Evolutionary conservation across 2,329 filamentous ascomycete species (phyloP).

Genomic region (Paracamarosporium sp.): DNA sequence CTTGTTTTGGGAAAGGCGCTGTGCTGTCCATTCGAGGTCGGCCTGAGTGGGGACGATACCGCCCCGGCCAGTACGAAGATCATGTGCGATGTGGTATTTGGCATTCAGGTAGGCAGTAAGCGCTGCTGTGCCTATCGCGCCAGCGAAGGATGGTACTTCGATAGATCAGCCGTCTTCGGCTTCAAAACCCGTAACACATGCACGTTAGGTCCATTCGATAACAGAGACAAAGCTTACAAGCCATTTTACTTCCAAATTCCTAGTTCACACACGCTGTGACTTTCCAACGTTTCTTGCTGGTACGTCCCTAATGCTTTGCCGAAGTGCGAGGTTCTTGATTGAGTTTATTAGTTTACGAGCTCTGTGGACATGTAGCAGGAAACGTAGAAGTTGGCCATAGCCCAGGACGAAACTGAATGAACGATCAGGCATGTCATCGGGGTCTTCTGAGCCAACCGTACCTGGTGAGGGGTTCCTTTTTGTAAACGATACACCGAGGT

Average conservation of each 20-base stretch:
- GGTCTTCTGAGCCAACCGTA: too few species aligned
- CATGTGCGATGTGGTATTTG: slow-evolving; percentile 40
- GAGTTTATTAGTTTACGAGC: too few species aligned
- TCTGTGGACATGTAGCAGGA: too few species aligned
- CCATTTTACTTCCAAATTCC: neutral
- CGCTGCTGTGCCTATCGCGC: slow-evolving; percentile 34
- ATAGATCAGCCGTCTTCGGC: neutral
- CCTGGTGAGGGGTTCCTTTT: too few species aligned
- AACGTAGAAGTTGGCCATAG: too few species aligned
- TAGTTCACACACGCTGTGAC: neutral
- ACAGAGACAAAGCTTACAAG: neutral
- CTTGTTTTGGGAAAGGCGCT: slow-evolving; percentile 24
- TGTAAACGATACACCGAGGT: neutral
- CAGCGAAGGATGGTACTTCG: slow-evolving; percentile 35
- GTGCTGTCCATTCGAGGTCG: slow-evolving; percentile 16
- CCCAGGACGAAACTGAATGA: too few species aligned
- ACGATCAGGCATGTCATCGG: too few species aligned
- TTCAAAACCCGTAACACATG: too few species aligned
- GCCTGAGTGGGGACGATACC: slow-evolving; percentile 22
- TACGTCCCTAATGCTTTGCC: neutral
- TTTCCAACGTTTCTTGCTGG: neutral
- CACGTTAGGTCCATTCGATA: neutral
- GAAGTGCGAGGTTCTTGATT: too few species aligned
- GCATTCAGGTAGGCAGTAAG: slow-evolving; percentile 46
- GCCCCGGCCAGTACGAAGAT: slow-evolving; percentile 27